Conservation (phyloP, 176 grass and related monocot genomes). For the Secale cereale region DNA sequence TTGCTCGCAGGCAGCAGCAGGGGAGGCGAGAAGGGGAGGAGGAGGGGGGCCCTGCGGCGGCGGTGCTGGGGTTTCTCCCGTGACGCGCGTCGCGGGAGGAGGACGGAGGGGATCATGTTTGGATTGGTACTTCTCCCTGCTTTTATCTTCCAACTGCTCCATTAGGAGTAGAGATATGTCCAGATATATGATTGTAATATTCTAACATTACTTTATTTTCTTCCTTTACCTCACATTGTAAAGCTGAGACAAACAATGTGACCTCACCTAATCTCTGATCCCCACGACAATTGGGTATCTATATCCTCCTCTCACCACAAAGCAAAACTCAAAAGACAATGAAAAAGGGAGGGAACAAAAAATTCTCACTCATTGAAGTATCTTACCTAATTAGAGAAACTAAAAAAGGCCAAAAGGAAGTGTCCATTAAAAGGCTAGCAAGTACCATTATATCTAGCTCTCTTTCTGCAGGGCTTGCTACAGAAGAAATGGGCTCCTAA, state of each 20-base stretch:
- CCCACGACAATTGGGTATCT: constrained; percentile 19
- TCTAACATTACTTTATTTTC: constrained; percentile 50
- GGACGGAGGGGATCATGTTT: too few relatives aligned
- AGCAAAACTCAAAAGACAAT: constrained; percentile 36
- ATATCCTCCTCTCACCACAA: constrained; percentile 38
- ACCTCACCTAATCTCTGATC: neutral
- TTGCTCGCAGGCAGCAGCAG: too few relatives aligned
- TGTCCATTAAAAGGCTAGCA: constrained; percentile 33
- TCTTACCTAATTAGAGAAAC: constrained; percentile 31
- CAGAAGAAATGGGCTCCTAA: too few relatives aligned
- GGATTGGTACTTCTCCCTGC: too few relatives aligned
- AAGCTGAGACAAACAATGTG: constrained; percentile 47
- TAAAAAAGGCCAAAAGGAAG: constrained; percentile 33
- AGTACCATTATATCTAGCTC: constrained; percentile 53
- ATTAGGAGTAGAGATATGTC: too few relatives aligned
- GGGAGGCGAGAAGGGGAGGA: too few relatives aligned
- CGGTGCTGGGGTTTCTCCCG: too few relatives aligned
- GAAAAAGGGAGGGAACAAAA: neutral
- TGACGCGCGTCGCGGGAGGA: too few relatives aligned
- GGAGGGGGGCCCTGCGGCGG: too few relatives aligned
- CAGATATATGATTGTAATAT: constrained; percentile 26
- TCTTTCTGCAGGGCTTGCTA: constrained; percentile 67
- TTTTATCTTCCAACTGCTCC: too few relatives aligned
- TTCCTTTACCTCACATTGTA: constrained; percentile 55
- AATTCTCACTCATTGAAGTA: constrained; percentile 40